These are phyloP conservation scores for Cocos nucifera DNA, from an alignment of 176 grass and related monocot genomes.

Conservation along the genomic window DNA sequence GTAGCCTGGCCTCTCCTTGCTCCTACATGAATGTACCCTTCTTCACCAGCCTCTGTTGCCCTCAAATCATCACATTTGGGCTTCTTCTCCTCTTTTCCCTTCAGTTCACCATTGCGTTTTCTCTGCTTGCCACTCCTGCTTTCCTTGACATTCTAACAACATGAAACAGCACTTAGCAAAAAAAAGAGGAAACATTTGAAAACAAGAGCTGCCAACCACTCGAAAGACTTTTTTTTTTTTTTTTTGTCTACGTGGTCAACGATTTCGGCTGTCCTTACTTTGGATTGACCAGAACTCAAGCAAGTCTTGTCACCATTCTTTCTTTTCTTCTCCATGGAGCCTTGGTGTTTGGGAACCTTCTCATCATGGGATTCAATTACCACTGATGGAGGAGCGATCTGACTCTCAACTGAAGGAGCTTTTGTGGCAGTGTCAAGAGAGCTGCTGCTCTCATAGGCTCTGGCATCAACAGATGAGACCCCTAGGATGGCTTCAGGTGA, in stretches of 20 bases:
- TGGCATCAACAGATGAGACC: background rate
- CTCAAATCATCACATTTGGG: conserved; percentile 4
- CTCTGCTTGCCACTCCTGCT: conserved; percentile 24
- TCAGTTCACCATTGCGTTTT: conserved; percentile 3
- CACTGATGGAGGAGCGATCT: background rate
- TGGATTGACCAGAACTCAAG: conserved; percentile 8
- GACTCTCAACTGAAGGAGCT: background rate
- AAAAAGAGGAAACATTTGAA: background rate
- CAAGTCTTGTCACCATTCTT: conserved; percentile 2
- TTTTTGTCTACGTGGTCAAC: no score
- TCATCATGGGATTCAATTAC: background rate
- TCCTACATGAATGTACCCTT: conserved; percentile 33
- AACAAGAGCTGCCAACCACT: no score
- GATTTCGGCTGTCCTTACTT: background rate
- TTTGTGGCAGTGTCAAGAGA: conserved; percentile 13
- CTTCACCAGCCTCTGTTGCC: background rate
- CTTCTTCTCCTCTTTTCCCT: conserved; percentile 14
- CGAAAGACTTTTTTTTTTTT: no score
- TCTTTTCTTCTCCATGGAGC: conserved; percentile 9
- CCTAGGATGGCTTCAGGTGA: conserved; percentile 12
- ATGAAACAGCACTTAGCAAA: background rate
- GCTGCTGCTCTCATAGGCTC: conserved; percentile 2
- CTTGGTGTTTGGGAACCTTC: background rate
- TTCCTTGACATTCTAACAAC: conserved; percentile 14
- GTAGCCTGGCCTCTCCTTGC: conserved; percentile 37